Percentiles rank a stretch among this genome's conserved stretches.
phyloP scores from a whole-genome alignment of 2,329 filamentous ascomycete genomes.

The Ophiocordyceps robertsii region DNA sequence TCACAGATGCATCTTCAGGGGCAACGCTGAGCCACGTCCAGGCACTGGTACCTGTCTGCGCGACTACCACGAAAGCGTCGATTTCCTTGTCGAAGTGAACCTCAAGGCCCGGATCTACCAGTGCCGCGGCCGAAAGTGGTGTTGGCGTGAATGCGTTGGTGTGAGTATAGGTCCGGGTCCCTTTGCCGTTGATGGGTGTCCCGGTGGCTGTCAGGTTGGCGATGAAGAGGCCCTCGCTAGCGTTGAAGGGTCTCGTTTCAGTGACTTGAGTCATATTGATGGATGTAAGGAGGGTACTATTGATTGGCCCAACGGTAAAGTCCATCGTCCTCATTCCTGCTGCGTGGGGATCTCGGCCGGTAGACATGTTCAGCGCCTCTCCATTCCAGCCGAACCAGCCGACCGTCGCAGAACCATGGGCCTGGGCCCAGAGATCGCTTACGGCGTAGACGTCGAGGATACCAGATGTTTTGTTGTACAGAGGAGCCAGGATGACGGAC shows the following conservation, averaged over 20 bases:
- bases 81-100: too few species aligned
- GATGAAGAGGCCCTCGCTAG: slow-evolving; percentile 1
- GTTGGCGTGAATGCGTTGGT: too few species aligned
- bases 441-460: slow-evolving; percentile 29
- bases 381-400: slow-evolving; percentile 3
- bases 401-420: neutral
- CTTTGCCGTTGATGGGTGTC: neutral
- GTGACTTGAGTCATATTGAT: slow-evolving; percentile 1
- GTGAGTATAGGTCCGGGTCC: neutral
- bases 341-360: neutral
- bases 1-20: too few species aligned
- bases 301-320: slow-evolving; percentile 3
- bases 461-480: slow-evolving; percentile 21
- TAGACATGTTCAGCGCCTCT: neutral
- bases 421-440: slow-evolving; percentile 1
- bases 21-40: too few species aligned
- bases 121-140: too few species aligned
- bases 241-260: neutral
- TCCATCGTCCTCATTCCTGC: neutral
- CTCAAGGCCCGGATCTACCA: too few species aligned
- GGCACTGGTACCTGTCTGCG: too few species aligned
- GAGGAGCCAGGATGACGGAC: slow-evolving; percentile 44
- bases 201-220: neutral
- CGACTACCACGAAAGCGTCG: too few species aligned
- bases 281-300: slow-evolving; percentile 3